Evolutionary conservation across 2,329 filamentous ascomycete species (phyloP), one percentile per base, ranked within the genome.

Genomic region (Graphium sp.): DNA sequence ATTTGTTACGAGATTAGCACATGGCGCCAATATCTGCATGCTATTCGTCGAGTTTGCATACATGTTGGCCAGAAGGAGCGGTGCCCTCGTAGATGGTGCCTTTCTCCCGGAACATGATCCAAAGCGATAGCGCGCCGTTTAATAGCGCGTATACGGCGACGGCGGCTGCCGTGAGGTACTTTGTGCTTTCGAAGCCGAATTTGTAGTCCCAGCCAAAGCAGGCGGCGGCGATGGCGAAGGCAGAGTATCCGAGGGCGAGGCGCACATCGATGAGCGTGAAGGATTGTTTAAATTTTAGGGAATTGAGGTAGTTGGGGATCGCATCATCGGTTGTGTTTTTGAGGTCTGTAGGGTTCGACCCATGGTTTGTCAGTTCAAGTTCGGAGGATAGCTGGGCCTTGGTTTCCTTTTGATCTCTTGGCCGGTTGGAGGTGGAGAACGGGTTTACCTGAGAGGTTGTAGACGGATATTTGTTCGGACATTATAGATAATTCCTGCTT

Each of bases 241-340:
- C 80, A 13, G 62, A 53, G 55, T 91, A 95, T 37, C 89, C 89
- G 7, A 98, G 62, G 1, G 61, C 65, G 25, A 98, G 73, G 30
- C 83, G 81, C 26, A 91, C 68, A 45, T 95, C 85, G 42, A 74
- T 72, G 26, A 89, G 73, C 33, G 55, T 65, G 56, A 95, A 77
- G 37, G 79, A 74, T 54, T 92, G 84, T 37, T 59, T 67, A 62
- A 94, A 94, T 39, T 65, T 74, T 49, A 95, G 73, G 18, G 74
- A 80, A 54, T 82, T 87, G 37, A 98, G 74, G 60, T 95, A 95
- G 56, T 89, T 84, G 34, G 80, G 74, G 34, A 98, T 75, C 32
- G 85, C 83, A 56, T 98, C 89, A 58, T 98, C 89, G 39, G 81
- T 83, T 22, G 85, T 91, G 58, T 89, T 92, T 56, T 95, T 95